These are phyloP conservation scores for Apiospora sp. DNA, from an alignment of 2,329 filamentous ascomycete genomes.

Conservation along the genomic window DNA sequence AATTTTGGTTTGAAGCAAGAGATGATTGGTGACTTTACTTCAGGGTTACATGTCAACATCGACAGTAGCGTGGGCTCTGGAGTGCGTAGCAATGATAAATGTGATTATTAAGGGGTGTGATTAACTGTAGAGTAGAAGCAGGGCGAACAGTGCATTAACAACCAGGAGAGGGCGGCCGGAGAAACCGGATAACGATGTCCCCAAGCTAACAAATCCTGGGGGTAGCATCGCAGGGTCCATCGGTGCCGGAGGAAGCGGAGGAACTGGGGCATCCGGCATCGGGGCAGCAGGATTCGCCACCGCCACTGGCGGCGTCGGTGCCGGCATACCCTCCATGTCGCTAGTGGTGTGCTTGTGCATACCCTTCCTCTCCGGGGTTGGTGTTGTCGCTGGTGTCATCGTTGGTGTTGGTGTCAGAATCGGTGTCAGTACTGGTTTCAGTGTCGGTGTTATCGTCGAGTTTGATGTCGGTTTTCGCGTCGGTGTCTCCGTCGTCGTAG, in stretches of 20 bases:
- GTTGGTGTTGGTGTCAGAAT: too few relatives aligned
- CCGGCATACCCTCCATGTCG: neutral
- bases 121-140: neutral
- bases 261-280: too few relatives aligned
- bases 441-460: neutral
- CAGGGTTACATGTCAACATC: too few relatives aligned
- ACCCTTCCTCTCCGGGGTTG: neutral
- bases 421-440: neutral
- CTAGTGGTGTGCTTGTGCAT: too few relatives aligned
- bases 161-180: neutral
- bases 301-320: neutral
- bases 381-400: neutral
- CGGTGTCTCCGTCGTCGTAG: neutral
- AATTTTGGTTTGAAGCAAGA: too few relatives aligned
- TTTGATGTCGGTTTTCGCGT: neutral
- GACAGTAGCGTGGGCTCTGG: neutral
- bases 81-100: neutral
- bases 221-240: neutral
- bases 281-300: too few relatives aligned
- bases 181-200: neutral
- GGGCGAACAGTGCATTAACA: neutral
- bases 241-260: neutral
- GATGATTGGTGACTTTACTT: neutral
- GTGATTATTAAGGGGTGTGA: neutral
- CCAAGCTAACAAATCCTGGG: neutral